Conservation (phyloP, 75 land plant species). For the Pseudotsuga menziesii region DNA sequence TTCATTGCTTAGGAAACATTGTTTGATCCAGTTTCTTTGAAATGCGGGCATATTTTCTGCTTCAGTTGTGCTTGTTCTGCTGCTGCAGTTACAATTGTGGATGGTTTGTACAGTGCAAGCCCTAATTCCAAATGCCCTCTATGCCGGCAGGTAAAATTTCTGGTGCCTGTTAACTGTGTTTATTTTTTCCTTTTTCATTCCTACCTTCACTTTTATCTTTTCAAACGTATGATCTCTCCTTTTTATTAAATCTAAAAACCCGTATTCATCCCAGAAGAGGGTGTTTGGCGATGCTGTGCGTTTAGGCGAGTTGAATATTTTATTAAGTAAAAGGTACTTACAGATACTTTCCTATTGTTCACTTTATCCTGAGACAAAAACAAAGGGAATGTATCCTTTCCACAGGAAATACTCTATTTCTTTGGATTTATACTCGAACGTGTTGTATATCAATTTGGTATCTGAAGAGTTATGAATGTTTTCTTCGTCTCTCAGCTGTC, state of each 20-base stretch:
- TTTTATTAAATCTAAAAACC: neutral
- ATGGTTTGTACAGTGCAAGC: constrained; percentile 55
- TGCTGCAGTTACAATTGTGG: constrained; percentile 63
- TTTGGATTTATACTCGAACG: neutral
- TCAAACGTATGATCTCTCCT: neutral
- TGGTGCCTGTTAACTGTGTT: neutral
- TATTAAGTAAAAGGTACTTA: constrained; percentile 57
- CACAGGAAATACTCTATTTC: neutral
- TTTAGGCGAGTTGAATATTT: constrained; percentile 61
- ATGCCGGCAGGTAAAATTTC: constrained; percentile 61
- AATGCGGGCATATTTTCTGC: constrained; percentile 94
- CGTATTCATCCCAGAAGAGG: constrained; percentile 36
- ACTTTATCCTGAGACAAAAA: neutral
- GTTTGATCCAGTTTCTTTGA: constrained; percentile 77
- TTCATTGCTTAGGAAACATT: constrained; percentile 48
- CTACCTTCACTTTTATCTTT: neutral
- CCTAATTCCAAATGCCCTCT: constrained; percentile 64
- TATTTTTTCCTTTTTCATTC: neutral
- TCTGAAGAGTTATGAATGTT: neutral
- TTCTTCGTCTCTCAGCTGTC: constrained; percentile 42
- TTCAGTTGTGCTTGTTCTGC: constrained; percentile 78
- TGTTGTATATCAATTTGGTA: neutral
- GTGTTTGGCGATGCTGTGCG: constrained; percentile 66
- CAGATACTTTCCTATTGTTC: neutral
- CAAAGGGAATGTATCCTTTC: neutral